A percentile compares a stretch with the other conserved stretches of the same genome.
phyloP scores from a whole-genome alignment of 2,329 filamentous ascomycete genomes.

The Ceratocystis smalleyi region DNA sequence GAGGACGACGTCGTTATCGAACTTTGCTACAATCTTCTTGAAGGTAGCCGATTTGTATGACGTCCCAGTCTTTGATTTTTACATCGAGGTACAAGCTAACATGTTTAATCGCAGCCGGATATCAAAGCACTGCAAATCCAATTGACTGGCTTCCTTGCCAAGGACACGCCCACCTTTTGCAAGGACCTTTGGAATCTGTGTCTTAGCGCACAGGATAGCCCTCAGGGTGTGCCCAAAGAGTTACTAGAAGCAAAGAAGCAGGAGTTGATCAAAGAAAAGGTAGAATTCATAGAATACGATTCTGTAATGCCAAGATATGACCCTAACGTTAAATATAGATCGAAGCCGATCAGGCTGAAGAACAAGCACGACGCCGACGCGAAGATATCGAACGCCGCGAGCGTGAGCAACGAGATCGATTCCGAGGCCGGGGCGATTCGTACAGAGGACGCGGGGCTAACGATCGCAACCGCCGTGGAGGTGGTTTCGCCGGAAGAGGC shows the following conservation, averaged over 20 bases:
- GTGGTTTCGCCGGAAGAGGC: constrained; percentile 28
- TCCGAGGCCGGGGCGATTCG: constrained; percentile 38
- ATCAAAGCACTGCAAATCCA: constrained; percentile 92
- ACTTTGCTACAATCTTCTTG: constrained; percentile 54
- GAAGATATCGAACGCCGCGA: constrained; percentile 59
- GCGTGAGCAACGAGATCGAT: constrained; percentile 43
- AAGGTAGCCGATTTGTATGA: constrained; percentile 62
- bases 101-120: constrained; percentile 51
- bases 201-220: constrained; percentile 73
- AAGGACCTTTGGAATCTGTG: constrained; percentile 88
- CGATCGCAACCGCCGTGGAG: constrained; percentile 30
- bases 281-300: constrained; percentile 24
- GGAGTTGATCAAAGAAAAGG: constrained; percentile 90
- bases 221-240: constrained; percentile 85
- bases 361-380: constrained; percentile 54
- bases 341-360: constrained; percentile 66
- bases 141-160: constrained; percentile 86
- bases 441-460: constrained; percentile 34
- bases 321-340: constrained; percentile 34
- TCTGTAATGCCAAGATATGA: not conserved
- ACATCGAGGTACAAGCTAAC: constrained; percentile 10
- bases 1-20: constrained; percentile 96
- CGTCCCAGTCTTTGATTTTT: not conserved
- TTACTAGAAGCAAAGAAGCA: constrained; percentile 90
- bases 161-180: constrained; percentile 77